These are phyloP conservation scores for Kurtzmaniella cleridarum DNA, from an alignment of 805 yeast species.

Conservation along the genomic window DNA sequence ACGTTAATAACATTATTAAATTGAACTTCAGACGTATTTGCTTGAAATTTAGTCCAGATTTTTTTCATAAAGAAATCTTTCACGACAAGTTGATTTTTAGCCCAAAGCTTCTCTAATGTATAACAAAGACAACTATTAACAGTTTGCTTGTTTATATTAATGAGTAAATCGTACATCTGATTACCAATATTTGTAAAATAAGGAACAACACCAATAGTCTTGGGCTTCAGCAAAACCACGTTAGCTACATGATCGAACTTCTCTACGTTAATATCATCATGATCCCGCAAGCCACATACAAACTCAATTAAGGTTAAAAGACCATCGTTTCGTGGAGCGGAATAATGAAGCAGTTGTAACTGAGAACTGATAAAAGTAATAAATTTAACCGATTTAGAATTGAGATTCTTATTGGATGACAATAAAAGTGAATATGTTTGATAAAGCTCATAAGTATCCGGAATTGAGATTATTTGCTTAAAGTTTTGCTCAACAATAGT, in stretches of 20 bases:
- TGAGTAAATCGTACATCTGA: conserved; percentile 59
- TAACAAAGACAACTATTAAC: conserved; percentile 53
- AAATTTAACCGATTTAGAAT: conserved; percentile 17
- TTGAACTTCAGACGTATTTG: conserved; percentile 36
- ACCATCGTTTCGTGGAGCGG: conserved; percentile 56
- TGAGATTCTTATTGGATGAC: conserved; percentile 36
- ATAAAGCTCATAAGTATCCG: conserved; percentile 66
- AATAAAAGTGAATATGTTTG: conserved; percentile 55
- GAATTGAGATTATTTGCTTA: conserved; percentile 32
- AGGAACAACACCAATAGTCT: conserved; percentile 32
- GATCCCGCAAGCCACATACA: conserved; percentile 69
- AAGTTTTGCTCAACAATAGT: conserved; percentile 3
- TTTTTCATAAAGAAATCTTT: conserved; percentile 53
- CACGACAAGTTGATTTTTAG: conserved; percentile 44
- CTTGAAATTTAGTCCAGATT: conserved; percentile 44
- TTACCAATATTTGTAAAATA: conserved; percentile 57
- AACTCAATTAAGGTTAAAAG: conserved; percentile 71
- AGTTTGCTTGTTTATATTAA: conserved; percentile 55
- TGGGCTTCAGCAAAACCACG: conserved; percentile 62
- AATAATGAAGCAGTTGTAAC: conserved; percentile 50
- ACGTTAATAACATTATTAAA: conserved; percentile 64
- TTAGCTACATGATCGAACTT: conserved; percentile 64
- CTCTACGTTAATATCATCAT: conserved; percentile 60
- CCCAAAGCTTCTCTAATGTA: conserved; percentile 47
- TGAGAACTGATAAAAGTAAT: conserved; percentile 41